phyloP scores from a whole-genome alignment of 2,329 filamentous ascomycete genomes.

The Cephalotrichum gorgonifer region DNA sequence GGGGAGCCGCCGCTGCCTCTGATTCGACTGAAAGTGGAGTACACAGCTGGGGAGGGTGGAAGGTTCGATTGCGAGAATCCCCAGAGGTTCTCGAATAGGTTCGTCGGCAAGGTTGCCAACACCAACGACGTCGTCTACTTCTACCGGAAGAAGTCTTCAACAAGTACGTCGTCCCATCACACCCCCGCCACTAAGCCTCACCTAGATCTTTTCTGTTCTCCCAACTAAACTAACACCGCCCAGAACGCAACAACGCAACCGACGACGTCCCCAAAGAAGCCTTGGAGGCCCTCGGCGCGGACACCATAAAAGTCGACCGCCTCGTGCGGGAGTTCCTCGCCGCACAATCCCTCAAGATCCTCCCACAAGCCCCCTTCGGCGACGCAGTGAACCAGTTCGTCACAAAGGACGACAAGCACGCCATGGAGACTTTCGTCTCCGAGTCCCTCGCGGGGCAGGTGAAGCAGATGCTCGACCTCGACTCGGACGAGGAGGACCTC shows the following conservation, averaged over 20 bases:
- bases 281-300: constrained; percentile 37
- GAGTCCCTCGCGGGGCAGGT: constrained; percentile 63
- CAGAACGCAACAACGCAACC: constrained; percentile 32
- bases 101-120: constrained; percentile 84
- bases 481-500: constrained; percentile 57
- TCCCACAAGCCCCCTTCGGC: constrained; percentile 85
- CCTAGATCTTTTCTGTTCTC: background rate
- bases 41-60: constrained; percentile 72
- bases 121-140: constrained; percentile 90
- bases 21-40: constrained; percentile 84
- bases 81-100: constrained; percentile 89
- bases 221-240: background rate
- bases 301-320: constrained; percentile 68
- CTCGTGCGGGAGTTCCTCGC: constrained; percentile 80
- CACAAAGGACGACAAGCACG: constrained; percentile 88
- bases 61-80: constrained; percentile 89
- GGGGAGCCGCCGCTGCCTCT: constrained; percentile 61
- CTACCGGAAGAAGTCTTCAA: constrained; percentile 69
- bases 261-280: constrained; percentile 51
- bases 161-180: constrained; percentile 24
- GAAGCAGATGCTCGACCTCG: constrained; percentile 55
- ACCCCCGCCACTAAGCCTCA: constrained; percentile 2
- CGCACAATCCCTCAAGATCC: constrained; percentile 80
- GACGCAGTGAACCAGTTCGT: constrained; percentile 91
- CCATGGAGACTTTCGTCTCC: constrained; percentile 72